phyloP scores from a whole-genome alignment of 2,329 filamentous ascomycete species.

The Bipolaris zeicola region DNA sequence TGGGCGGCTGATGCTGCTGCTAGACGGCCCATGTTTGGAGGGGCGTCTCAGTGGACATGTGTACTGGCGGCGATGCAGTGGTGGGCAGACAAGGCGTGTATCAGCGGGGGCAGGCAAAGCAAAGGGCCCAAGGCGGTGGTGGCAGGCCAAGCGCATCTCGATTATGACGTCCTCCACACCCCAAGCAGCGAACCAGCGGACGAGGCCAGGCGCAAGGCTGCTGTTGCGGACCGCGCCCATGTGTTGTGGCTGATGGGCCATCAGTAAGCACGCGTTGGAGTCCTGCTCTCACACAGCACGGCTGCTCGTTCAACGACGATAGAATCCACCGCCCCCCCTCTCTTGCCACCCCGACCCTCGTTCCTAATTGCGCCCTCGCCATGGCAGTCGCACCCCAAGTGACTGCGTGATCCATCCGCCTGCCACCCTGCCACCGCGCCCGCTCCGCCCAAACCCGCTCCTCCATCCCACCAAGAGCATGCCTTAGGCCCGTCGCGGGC shows the following conservation, averaged over 20 bases:
- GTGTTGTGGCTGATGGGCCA: slow-evolving; percentile 17
- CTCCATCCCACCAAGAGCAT: slow-evolving; percentile 13
- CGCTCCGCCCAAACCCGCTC: background rate
- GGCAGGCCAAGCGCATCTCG: background rate
- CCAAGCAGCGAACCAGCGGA: slow-evolving; percentile 9
- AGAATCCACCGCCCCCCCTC: slow-evolving; percentile 3
- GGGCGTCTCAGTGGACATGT: background rate
- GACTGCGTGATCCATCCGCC: background rate
- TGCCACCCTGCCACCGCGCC: background rate
- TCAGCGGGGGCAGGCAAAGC: too few relatives aligned
- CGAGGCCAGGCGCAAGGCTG: slow-evolving; percentile 10
- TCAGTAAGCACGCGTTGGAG: slow-evolving; percentile 17
- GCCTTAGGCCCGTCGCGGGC: slow-evolving; percentile 1
- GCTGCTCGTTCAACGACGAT: slow-evolving; percentile 1
- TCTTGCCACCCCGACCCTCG: background rate
- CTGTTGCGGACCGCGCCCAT: slow-evolving; percentile 4
- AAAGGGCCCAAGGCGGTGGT: background rate
- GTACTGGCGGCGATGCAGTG: background rate
- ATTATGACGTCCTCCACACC: slow-evolving; percentile 8
- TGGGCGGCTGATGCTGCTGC: background rate
- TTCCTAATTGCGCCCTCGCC: slow-evolving; percentile 2
- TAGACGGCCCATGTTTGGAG: background rate
- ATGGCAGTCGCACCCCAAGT: slow-evolving; percentile 8
- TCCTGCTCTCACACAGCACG: background rate
- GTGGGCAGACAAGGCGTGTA: too few relatives aligned